Base-by-base conservation (phyloP, 768 basidiomycete species). In the Chalciporus pseudorubinellus region DNA sequence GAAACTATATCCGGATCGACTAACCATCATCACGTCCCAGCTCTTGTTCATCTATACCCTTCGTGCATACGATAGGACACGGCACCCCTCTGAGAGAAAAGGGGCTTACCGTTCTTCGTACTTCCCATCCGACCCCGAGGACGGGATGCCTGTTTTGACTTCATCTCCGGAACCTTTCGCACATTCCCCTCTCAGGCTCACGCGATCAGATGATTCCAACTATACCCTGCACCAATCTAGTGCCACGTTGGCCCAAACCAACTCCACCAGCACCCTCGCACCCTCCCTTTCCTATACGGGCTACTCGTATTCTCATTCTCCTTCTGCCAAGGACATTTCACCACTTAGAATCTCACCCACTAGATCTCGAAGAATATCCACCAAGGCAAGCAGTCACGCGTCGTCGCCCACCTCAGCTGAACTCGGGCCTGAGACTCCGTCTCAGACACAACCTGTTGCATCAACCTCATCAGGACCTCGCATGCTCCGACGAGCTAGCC, bases 231-330 rank as follows among this genome's bases (percentile, higher is more conserved):
- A 46, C 42, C 59, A 51, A 28, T 70, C 68, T 0, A 51, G 44
- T 18, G 21, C 41, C 29, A 68, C 66, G 12, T 48, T 68, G 18
- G 61, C 56, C 40, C 61, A 58, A 36, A 59, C 52, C 46, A 62
- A 57, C 50, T 70, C 67, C 1, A 58, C 57, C 29, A 61, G 58
- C 24, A 70, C 67, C 2, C 57, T 70, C 14, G 51, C 66, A 9
- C 58, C 59, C 6, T 56, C 66, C n/a, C 59, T 50, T 22, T 65
- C 65, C 12, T 58, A 55, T 38, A 67, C 63, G 2, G 64, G 57
- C 13, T 56, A 48, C 11, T 64, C 59, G 16, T 58, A 51, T 46
- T 58, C 65, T 13, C 55, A 57, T 29, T 57, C 60, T 16, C 51
- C 51, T 40, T 48, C 60, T 39, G 14, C 46, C 48, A 58, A 42